Base-by-base conservation (phyloP, 768 basidiomycete species). In the Xerocomus brunneocitrinus region DNA sequence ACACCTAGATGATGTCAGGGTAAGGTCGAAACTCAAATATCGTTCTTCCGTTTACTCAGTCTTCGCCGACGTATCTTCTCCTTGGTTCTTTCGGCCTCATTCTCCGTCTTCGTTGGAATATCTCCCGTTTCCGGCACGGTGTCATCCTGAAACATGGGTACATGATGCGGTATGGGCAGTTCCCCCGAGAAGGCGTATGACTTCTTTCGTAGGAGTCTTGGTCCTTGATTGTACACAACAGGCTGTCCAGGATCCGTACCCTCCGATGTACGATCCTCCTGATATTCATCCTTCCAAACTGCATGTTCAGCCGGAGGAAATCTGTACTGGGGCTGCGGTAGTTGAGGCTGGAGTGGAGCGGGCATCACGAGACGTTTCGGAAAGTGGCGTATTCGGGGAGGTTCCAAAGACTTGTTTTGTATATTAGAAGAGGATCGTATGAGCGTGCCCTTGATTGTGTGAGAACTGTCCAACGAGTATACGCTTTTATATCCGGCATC, bases 291-390 rank as follows among this genome's bases (percentile, higher is more conserved):
- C 24, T 31, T 48, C 58, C 54, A 47, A 32, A 30, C 10, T 34
- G 35, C 36, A 19, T 49, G 27, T 8, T 55, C 31, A 3, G 41
- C 12, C 22, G 34, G 42, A 31, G 58, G 51, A 38, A 62, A 61
- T n/a, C 39, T 52, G 27, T 53, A 41, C 45, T 64, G 60, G 25
- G 56, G 50, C 36, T 54, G 47, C 13, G 54, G 58, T 25, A 55
- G 54, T 27, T 64, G 63, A 54, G 68, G 68, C 62, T 82, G 81
- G 36, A 89, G 74, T 14, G 83, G 87, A 3, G 83, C 69, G 43
- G 87, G 87, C 87, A 89, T 89, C 40, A 89, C 81, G 27, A 89
- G 79, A 44, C 74, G 79, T 64, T 79, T 85, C 4, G 87, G 87
- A 40, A 83, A 61, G 66, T 83, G 71, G 38, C 59, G 67, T 24